Evolutionary conservation across 352 stramenopile species (phyloP).

Genomic region (Elongisporangium undulatum): DNA sequence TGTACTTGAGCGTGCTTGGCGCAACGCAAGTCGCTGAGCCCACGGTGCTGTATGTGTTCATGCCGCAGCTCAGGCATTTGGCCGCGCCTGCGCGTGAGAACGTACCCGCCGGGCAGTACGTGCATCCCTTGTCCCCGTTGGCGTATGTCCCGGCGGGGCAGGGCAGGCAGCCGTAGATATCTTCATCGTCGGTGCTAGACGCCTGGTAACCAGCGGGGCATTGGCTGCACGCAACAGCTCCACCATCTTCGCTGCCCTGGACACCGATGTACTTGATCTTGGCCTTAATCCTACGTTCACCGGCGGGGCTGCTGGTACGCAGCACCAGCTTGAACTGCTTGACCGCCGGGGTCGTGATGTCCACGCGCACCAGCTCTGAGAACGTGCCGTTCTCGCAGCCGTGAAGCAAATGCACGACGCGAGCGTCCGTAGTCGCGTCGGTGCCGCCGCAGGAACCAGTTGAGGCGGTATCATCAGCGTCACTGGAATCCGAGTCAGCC

Average conservation of each 20-base stretch:
- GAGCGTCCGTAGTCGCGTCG: constrained; percentile 17
- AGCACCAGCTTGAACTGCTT: constrained; percentile 64
- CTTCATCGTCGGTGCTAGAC: constrained; percentile 9
- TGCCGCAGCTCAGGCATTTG: constrained; percentile 47
- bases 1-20: constrained; percentile 34
- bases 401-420: constrained; percentile 49
- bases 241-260: constrained; percentile 41
- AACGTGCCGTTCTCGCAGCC: constrained; percentile 66
- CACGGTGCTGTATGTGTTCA: constrained; percentile 53
- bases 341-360: constrained; percentile 30
- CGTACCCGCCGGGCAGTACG: constrained; percentile 51
- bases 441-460: not conserved
- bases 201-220: constrained; percentile 55
- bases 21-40: constrained; percentile 41
- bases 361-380: constrained; percentile 45
- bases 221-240: constrained; percentile 41
- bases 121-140: constrained; percentile 39
- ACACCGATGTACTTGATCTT: constrained; percentile 53
- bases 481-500: constrained; percentile 3
- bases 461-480: constrained; percentile 2
- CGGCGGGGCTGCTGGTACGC: constrained; percentile 37
- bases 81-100: constrained; percentile 47
- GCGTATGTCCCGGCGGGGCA: constrained; percentile 57
- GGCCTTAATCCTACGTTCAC: constrained; percentile 38
- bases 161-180: constrained; percentile 41